Conservation (phyloP, 225 moss, liverwort and hornwort species). For the Ulota crispa region DNA sequence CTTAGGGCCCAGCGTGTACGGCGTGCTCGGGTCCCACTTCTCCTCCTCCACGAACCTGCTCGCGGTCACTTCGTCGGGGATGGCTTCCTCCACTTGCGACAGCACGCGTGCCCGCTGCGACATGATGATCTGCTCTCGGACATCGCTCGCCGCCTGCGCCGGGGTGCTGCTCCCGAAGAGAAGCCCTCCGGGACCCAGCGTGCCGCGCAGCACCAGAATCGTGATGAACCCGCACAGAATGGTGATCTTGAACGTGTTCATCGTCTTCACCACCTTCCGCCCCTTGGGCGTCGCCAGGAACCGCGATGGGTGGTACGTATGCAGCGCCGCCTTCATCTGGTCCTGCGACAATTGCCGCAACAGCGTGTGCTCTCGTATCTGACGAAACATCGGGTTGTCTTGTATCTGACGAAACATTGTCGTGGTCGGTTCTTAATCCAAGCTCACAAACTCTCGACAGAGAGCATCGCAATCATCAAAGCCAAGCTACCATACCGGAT, state of each 20-base stretch:
- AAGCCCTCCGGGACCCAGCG: slow-evolving; percentile 46
- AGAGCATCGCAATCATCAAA: background rate
- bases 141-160: background rate
- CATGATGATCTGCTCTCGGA: slow-evolving; percentile 28
- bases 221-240: slow-evolving; percentile 69
- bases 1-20: slow-evolving; percentile 54
- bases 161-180: slow-evolving; percentile 14
- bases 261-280: slow-evolving; percentile 55
- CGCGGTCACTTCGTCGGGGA: slow-evolving; percentile 49
- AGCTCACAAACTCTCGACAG: background rate
- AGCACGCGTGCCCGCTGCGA: slow-evolving; percentile 56
- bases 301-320: slow-evolving; percentile 50
- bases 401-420: slow-evolving; percentile 7
- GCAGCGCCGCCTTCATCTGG: slow-evolving; percentile 42
- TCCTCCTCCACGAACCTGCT: slow-evolving; percentile 55
- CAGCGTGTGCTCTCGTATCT: slow-evolving; percentile 22
- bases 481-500: background rate
- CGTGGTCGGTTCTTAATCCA: background rate
- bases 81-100: slow-evolving; percentile 43
- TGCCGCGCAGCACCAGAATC: slow-evolving; percentile 62
- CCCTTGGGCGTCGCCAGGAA: slow-evolving; percentile 66
- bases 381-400: background rate
- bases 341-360: slow-evolving; percentile 38
- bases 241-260: slow-evolving; percentile 63
- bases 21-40: slow-evolving; percentile 31